These are phyloP conservation scores for Coemansia pectinata DNA, from an alignment of 192 early-diverging fungal species.

Conservation along the genomic window DNA sequence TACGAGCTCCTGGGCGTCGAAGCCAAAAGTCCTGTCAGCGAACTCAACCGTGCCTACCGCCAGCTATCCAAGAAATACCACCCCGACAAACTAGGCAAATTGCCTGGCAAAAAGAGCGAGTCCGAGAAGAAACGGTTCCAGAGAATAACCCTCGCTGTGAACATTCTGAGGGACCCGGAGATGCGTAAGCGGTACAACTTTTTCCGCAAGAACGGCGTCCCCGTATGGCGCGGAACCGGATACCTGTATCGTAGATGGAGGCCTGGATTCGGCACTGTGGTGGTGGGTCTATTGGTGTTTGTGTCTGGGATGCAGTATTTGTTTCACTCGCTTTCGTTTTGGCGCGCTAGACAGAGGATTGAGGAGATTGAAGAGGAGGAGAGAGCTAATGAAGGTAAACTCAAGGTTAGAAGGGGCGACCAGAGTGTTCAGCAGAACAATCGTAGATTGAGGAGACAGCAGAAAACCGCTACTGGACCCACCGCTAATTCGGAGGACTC, in stretches of 20 bases:
- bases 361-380: slow-evolving; percentile 28
- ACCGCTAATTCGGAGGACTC: slow-evolving; percentile 28
- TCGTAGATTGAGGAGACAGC: slow-evolving; percentile 19
- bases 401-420: slow-evolving; percentile 7
- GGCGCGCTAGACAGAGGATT: slow-evolving; percentile 64
- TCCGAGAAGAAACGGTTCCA: slow-evolving; percentile 63
- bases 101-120: slow-evolving; percentile 17
- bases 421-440: slow-evolving; percentile 12
- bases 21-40: slow-evolving; percentile 54
- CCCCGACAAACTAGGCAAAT: slow-evolving; percentile 71
- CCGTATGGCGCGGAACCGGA: slow-evolving; percentile 76
- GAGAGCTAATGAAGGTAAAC: slow-evolving; percentile 11
- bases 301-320: slow-evolving; percentile 66
- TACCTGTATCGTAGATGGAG: slow-evolving; percentile 73
- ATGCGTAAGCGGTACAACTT: slow-evolving; percentile 75
- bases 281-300: slow-evolving; percentile 59
- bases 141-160: slow-evolving; percentile 63
- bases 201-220: slow-evolving; percentile 79
- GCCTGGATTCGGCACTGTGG: slow-evolving; percentile 65
- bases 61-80: slow-evolving; percentile 69
- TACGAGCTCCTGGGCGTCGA: slow-evolving; percentile 65
- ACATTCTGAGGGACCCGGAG: slow-evolving; percentile 63
- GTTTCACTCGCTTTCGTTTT: slow-evolving; percentile 59
- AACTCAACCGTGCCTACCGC: slow-evolving; percentile 69
- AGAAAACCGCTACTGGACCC: slow-evolving; percentile 14